phyloP scores from a whole-genome alignment of 2,329 filamentous ascomycete species.

The Sclerotinia subarctica region DNA sequence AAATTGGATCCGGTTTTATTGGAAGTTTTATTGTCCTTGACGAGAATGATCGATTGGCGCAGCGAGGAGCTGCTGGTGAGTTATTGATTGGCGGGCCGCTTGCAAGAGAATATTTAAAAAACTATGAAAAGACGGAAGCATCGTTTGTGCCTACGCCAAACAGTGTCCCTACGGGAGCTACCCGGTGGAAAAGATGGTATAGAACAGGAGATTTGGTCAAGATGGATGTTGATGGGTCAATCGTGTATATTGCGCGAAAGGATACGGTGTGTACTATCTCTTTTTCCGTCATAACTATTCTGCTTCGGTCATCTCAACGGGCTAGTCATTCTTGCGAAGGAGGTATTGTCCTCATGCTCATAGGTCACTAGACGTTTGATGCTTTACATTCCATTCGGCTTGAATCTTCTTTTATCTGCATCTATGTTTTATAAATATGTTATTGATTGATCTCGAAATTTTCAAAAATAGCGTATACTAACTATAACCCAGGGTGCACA shows the following conservation, averaged over 20 bases:
- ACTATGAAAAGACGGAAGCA: slow-evolving; percentile 38
- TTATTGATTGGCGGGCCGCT: slow-evolving; percentile 42
- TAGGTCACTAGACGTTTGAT: neutral
- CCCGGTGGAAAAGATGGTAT: slow-evolving; percentile 48
- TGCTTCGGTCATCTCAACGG: neutral
- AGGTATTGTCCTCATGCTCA: too few relatives aligned
- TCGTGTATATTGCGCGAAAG: slow-evolving; percentile 59
- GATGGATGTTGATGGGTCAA: slow-evolving; percentile 49
- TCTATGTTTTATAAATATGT: neutral
- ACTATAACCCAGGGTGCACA: slow-evolving; percentile 40
- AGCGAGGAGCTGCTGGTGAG: slow-evolving; percentile 39
- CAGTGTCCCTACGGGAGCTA: slow-evolving; percentile 41
- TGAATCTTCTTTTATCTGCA: neutral
- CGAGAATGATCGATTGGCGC: slow-evolving; percentile 33
- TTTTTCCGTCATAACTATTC: neutral
- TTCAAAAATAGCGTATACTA: neutral
- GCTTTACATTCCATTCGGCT: neutral
- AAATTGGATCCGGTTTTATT: neutral
- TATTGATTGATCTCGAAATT: neutral
- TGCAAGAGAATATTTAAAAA: slow-evolving; percentile 43
- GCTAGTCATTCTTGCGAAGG: neutral
- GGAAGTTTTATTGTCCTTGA: slow-evolving; percentile 11
- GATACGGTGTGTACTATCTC: slow-evolving; percentile 44
- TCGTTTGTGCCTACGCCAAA: slow-evolving; percentile 47
- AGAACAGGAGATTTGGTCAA: slow-evolving; percentile 59